Evolutionary conservation across 2,329 filamentous ascomycete species (phyloP).

Genomic region (Fusarium tanahbumbuense): DNA sequence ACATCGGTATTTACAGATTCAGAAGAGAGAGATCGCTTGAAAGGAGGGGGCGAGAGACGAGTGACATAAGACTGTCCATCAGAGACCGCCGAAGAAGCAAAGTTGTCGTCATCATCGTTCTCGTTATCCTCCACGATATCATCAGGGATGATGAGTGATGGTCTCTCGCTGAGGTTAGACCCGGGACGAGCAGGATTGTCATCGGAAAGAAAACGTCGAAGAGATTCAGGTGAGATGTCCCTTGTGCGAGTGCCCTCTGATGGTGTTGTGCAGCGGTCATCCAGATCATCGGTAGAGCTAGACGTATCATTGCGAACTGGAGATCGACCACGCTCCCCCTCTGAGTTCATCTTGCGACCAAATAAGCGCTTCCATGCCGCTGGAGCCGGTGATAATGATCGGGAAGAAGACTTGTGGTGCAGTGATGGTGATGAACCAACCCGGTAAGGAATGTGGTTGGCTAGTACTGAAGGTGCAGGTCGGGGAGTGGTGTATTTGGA

Average conservation of each 20-base stretch:
- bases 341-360: conserved; percentile 54
- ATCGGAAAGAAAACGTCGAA: conserved; percentile 63
- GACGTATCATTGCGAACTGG: conserved; percentile 44
- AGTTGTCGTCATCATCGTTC: conserved; percentile 71
- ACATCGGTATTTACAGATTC: conserved; percentile 45
- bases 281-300: conserved; percentile 19
- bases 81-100: conserved; percentile 63
- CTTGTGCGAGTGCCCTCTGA: conserved; percentile 59
- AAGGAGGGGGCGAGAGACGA: conserved; percentile 65
- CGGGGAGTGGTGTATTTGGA: conserved; percentile 80
- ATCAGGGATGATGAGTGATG: conserved; percentile 51
- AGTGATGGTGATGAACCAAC: conserved; percentile 50
- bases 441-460: conserved; percentile 40
- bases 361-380: conserved; percentile 64
- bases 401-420: conserved; percentile 55
- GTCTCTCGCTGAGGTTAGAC: conserved; percentile 47
- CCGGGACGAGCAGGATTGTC: conserved; percentile 50
- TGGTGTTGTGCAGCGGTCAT: conserved; percentile 39
- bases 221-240: conserved; percentile 67
- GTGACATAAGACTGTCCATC: conserved; percentile 60
- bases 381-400: conserved; percentile 62
- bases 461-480: conserved; percentile 58
- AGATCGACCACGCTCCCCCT: conserved; percentile 51
- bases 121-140: conserved; percentile 55
- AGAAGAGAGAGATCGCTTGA: conserved; percentile 52